These are phyloP conservation scores for Scutellaria barbata DNA, from an alignment of 257 asterid species.

Conservation along the genomic window DNA sequence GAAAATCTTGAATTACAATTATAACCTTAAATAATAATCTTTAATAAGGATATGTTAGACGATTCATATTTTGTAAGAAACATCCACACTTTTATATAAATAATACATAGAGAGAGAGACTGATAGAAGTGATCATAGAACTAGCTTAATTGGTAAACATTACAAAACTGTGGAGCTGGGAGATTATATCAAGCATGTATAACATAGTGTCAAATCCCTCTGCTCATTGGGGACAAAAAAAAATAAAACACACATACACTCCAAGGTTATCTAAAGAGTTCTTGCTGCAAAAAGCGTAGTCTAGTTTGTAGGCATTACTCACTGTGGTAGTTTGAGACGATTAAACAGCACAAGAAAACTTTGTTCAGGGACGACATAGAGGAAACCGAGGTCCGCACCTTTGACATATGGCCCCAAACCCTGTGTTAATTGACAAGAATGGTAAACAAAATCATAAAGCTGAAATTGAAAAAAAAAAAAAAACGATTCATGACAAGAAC, in stretches of 20 bases:
- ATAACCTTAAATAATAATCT: too few relatives aligned
- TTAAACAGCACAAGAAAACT: constrained; percentile 92
- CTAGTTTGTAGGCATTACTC: constrained; percentile 31
- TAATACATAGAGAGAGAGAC: too few relatives aligned
- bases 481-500: not conserved
- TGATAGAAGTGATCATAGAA: constrained; percentile 1
- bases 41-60: too few relatives aligned
- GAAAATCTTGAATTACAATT: too few relatives aligned
- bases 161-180: constrained; percentile 34
- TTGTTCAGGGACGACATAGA: constrained; percentile 86
- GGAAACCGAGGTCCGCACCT: constrained; percentile 97
- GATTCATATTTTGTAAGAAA: too few relatives aligned
- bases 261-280: not conserved
- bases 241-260: constrained; percentile 1
- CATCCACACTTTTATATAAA: too few relatives aligned
- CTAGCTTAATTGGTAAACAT: constrained; percentile 15
- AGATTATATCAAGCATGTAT: constrained; percentile 26
- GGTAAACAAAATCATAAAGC: not conserved
- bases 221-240: constrained; percentile 7
- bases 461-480: not conserved
- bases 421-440: constrained; percentile 39
- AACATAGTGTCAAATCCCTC: constrained; percentile 35
- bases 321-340: constrained; percentile 81
- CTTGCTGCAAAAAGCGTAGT: not conserved
- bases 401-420: constrained; percentile 79